These are phyloP conservation scores for Penicillium roqueforti DNA, from an alignment of 495 filamentous ascomycete genomes.

Conservation along the genomic window DNA sequence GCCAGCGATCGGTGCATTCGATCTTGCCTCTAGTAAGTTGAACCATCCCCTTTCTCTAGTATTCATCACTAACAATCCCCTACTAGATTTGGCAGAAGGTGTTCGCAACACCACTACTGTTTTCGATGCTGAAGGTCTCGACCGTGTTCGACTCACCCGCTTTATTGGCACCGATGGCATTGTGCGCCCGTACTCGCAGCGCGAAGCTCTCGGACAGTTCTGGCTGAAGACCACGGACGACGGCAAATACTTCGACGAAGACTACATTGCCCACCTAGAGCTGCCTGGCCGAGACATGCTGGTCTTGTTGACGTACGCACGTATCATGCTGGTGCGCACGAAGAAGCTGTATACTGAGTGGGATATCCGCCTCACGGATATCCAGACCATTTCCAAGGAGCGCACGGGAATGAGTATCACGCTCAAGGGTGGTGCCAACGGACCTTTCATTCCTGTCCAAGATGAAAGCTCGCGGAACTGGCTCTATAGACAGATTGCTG, in stretches of 20 bases:
- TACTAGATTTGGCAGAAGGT: conserved; percentile 77
- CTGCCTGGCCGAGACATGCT: conserved; percentile 86
- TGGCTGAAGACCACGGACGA: conserved; percentile 98
- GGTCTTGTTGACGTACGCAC: conserved; percentile 88
- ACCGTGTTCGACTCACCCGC: conserved; percentile 85
- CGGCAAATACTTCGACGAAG: conserved; percentile 94
- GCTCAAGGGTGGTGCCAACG: conserved; percentile 84
- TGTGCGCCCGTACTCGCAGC: conserved; percentile 90
- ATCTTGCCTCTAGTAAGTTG: conserved; percentile 75
- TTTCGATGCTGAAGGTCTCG: conserved; percentile 89
- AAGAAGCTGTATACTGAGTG: conserved; percentile 84
- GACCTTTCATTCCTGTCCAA: conserved; percentile 88
- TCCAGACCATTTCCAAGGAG: conserved; percentile 96
- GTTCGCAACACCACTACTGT: conserved; percentile 98
- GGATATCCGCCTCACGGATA: conserved; percentile 92
- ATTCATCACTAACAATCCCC: conserved; percentile 19
- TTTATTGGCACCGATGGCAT: conserved; percentile 91
- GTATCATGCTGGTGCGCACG: conserved; percentile 85
- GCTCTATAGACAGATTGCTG: conserved; percentile 69
- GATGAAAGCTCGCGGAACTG: conserved; percentile 87
- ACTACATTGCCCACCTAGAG: conserved; percentile 95
- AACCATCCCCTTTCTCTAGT: neutral
- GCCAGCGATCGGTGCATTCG: conserved; percentile 93
- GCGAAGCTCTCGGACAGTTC: conserved; percentile 94
- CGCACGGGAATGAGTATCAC: conserved; percentile 86